Base-by-base conservation (phyloP, 2,329 filamentous ascomycete species). In the Blumeria graminis region DNA sequence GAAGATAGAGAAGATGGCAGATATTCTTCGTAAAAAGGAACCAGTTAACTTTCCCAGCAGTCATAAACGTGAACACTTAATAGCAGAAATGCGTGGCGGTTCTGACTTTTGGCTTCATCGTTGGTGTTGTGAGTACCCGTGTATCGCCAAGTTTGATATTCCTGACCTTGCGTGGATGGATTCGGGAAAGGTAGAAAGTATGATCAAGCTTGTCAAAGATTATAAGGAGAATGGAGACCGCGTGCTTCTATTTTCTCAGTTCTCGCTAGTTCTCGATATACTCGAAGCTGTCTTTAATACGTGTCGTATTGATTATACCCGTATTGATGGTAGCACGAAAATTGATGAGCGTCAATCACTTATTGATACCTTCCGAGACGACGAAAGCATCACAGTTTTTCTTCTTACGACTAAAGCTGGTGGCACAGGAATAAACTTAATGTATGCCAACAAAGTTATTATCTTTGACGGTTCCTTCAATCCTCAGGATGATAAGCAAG, bases 401-500 rank as follows among this genome's bases (percentile, higher is more conserved):
- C 76, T 98, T 61, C 77, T 98, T 6, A 92, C 86, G 0, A 98
- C 92, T 0, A 90, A 88, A 58, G 89, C 90, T 0, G 92, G 92
- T 55, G 92, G 92, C n/a, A 92, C 90, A 0, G 92, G 92, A 43
- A 93, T 98, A 71, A 98, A 98, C 68, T 71, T 98, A 56, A 92
- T 90, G 7, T 86, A 84, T 38, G 92, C 92, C 4, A 96, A 96
- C 72, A 96, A 95, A 70, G 90, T 98, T 62, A 80, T 98, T 69
- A 92, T 98, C 64, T 95, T 96, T 67, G 92, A 98, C 69, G 84
- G 85, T 60, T 86, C 82, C n/a, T 94, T 95, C 71, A 98, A 98
- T 63, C 92, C 92, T 0, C 92, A 98, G 66, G 90, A 96, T 62
- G 92, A 98, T 66, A 81, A 94, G n/a, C 92, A 98, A 68, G 92